Percentiles rank a stretch among this genome's conserved stretches.
phyloP scores from a whole-genome alignment of 2,329 filamentous ascomycete genomes.

The Talaromyces sp. region DNA sequence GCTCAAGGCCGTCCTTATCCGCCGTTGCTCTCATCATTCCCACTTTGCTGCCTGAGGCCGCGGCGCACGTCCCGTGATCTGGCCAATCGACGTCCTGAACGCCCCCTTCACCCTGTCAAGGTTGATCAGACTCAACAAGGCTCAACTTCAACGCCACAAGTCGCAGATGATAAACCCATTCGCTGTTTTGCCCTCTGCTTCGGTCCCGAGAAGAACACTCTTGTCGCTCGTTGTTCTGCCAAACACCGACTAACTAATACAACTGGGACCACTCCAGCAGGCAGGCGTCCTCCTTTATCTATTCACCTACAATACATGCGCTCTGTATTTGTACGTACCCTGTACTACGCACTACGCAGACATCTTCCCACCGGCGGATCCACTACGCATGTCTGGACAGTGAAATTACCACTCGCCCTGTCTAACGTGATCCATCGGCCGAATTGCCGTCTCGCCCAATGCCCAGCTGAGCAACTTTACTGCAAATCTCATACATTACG shows the following conservation, averaged over 20 bases:
- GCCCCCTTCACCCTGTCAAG: not conserved
- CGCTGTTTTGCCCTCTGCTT: not conserved
- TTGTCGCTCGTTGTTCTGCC: no score
- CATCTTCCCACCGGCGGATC: not conserved
- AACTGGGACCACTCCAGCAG: no score
- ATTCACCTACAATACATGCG: no score
- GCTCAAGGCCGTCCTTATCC: constrained; percentile 4
- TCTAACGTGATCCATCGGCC: constrained; percentile 2
- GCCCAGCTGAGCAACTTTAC: not conserved
- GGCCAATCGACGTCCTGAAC: not conserved
- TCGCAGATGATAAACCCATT: not conserved
- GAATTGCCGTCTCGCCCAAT: not conserved
- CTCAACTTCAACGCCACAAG: constrained; percentile 1
- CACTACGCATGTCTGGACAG: constrained; percentile 6
- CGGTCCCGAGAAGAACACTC: not conserved
- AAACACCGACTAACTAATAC: no score
- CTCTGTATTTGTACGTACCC: no score
- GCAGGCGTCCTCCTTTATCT: not conserved
- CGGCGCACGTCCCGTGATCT: constrained; percentile 1
- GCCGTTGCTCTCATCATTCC: constrained; percentile 7
- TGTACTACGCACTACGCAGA: not conserved
- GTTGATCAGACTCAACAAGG: not conserved
- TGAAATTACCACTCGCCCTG: constrained; percentile 4
- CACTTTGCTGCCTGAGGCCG: not conserved
- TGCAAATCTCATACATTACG: constrained; percentile 6